A percentile compares a stretch with the other conserved stretches of the same genome.
Evolutionary conservation across 2,329 filamentous ascomycete species (phyloP).

Genomic region (Metarhizium humberi): DNA sequence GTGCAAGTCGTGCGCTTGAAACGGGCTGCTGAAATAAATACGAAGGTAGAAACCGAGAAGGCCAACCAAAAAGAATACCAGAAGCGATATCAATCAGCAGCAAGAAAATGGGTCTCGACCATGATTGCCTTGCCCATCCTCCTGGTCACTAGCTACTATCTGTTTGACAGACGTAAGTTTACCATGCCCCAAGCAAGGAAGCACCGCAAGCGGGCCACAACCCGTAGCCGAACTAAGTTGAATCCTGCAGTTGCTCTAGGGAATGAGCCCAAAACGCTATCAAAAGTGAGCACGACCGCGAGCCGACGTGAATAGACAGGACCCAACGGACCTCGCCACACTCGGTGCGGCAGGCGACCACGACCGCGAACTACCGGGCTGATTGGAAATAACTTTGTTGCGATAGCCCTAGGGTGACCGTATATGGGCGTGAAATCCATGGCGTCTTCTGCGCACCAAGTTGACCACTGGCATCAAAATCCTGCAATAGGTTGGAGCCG

Average conservation of each 20-base stretch:
- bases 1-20: conserved; percentile 14
- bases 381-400: no score
- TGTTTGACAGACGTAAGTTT: conserved; percentile 42
- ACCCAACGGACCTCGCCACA: background rate
- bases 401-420: no score
- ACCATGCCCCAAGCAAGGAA: background rate
- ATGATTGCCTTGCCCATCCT: conserved; percentile 46
- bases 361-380: no score
- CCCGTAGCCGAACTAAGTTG: background rate
- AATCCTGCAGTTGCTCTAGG: background rate
- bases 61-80: conserved; percentile 26
- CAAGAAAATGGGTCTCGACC: conserved; percentile 33
- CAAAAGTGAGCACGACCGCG: background rate
- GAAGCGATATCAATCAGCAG: conserved; percentile 32
- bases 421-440: no score
- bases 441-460: no score
- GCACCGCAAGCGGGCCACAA: background rate
- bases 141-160: conserved; percentile 43
- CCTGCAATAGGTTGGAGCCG: no score
- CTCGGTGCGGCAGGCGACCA: no score
- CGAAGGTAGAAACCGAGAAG: conserved; percentile 11
- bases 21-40: conserved; percentile 8
- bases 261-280: background rate
- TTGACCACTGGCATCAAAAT: no score
- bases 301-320: background rate